phyloP scores from a whole-genome alignment of 768 basidiomycete genomes.

The Lyophyllum atratum region DNA sequence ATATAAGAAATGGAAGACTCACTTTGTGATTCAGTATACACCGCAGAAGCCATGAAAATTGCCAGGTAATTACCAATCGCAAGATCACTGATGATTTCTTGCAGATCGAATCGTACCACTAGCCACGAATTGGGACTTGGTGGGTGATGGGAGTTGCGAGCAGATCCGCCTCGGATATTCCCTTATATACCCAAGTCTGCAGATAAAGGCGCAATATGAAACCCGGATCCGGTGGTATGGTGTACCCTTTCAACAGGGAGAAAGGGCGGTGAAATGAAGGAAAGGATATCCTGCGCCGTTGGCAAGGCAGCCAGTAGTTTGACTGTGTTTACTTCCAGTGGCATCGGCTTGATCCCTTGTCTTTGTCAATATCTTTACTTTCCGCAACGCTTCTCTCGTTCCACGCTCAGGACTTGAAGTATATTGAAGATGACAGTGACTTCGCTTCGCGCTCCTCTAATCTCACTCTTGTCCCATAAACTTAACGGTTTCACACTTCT shows the following conservation, averaged over 20 bases:
- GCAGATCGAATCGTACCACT: neutral
- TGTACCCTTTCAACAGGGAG: no score
- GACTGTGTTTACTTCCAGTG: neutral
- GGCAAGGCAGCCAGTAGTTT: neutral
- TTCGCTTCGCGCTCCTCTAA: no score
- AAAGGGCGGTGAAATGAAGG: neutral
- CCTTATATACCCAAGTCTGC: neutral
- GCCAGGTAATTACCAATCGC: neutral
- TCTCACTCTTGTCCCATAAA: no score
- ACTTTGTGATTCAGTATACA: constrained; percentile 14
- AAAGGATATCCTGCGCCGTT: neutral
- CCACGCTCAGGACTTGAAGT: no score
- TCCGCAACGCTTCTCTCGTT: no score
- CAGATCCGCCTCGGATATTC: neutral
- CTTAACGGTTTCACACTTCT: no score
- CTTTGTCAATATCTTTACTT: neutral
- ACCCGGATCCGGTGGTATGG: neutral
- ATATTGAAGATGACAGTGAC: no score
- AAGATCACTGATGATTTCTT: neutral
- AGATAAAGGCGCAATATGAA: neutral
- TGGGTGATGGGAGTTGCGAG: neutral
- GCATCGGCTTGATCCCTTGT: neutral
- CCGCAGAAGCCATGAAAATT: constrained; percentile 12
- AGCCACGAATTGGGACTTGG: neutral
- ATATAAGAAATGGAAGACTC: neutral